Percentiles rank a stretch among this genome's conserved stretches.
Conservation (phyloP, 2,329 filamentous ascomycete species). For the Elsinoe fawcettii region DNA sequence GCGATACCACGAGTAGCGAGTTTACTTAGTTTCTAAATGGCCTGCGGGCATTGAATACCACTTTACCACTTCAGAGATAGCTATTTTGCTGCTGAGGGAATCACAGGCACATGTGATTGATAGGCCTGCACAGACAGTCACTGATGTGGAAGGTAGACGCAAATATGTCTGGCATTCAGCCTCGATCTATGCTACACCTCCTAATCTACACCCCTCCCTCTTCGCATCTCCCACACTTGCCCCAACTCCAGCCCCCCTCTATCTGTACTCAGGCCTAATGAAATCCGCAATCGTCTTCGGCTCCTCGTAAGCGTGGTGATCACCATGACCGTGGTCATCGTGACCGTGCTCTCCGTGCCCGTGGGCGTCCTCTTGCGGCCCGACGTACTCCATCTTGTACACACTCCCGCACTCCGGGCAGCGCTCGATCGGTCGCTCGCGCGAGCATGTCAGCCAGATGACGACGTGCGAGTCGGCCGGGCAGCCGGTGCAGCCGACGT, state of each 20-base stretch:
- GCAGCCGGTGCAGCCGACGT: slow-evolving; percentile 88
- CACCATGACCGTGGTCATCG: slow-evolving; percentile 45
- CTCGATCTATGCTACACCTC: background rate
- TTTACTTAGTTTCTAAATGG: background rate
- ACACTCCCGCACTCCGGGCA: slow-evolving; percentile 95
- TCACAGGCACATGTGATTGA: too few species aligned
- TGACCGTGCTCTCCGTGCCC: slow-evolving; percentile 37
- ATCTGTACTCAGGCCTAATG: slow-evolving; percentile 91
- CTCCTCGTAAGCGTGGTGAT: slow-evolving; percentile 57
- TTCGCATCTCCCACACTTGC: background rate
- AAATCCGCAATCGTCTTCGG: slow-evolving; percentile 96
- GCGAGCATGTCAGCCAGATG: slow-evolving; percentile 82
- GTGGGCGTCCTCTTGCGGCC: slow-evolving; percentile 67
- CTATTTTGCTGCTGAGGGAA: too few species aligned
- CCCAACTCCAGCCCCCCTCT: slow-evolving; percentile 30
- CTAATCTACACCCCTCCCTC: background rate
- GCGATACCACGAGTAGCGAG: background rate
- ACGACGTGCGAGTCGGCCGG: slow-evolving; percentile 88
- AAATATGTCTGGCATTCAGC: too few species aligned
- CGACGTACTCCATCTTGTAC: slow-evolving; percentile 97
- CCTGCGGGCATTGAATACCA: background rate
- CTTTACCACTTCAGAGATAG: background rate
- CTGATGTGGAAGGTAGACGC: too few species aligned
- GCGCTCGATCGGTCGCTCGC: slow-evolving; percentile 84
- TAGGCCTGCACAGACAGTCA: too few species aligned